Evolutionary conservation across 306 rosid genomes (phyloP).

Genomic region (Vigna hirtella): DNA sequence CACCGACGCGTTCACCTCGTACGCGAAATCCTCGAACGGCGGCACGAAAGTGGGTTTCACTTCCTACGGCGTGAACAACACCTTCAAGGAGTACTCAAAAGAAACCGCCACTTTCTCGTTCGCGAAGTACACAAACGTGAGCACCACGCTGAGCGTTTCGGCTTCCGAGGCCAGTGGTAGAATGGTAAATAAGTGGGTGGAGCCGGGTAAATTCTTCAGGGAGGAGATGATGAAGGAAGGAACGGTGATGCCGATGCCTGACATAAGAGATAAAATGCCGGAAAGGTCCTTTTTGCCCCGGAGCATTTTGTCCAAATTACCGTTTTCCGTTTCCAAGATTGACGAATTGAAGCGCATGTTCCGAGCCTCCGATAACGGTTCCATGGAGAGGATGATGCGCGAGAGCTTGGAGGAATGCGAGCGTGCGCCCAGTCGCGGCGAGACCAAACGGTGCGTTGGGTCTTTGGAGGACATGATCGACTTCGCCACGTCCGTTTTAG

Average conservation of each 20-base stretch:
- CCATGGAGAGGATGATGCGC: constrained; percentile 77
- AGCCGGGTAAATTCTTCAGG: constrained; percentile 91
- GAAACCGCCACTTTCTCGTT: constrained; percentile 47
- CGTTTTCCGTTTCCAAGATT: constrained; percentile 74
- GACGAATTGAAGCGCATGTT: constrained; percentile 65
- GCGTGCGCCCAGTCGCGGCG: constrained; percentile 72
- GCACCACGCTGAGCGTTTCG: constrained; percentile 38
- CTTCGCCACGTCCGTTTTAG: constrained; percentile 79
- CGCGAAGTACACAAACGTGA: constrained; percentile 58
- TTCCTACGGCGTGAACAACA: constrained; percentile 79
- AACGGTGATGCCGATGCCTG: constrained; percentile 84
- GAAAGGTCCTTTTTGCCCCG: constrained; percentile 95
- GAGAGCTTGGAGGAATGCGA: constrained; percentile 79
- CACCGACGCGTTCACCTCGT: constrained; percentile 74
- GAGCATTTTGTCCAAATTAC: constrained; percentile 72
- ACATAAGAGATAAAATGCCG: constrained; percentile 87
- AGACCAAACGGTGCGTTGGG: constrained; percentile 88
- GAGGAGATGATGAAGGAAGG: constrained; percentile 82
- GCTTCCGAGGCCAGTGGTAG: constrained; percentile 49
- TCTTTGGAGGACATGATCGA: constrained; percentile 95
- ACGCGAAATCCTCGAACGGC: constrained; percentile 56
- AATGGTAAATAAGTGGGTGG: constrained; percentile 83
- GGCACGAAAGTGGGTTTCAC: constrained; percentile 61
- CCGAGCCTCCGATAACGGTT: constrained; percentile 75
- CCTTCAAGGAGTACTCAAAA: constrained; percentile 84